Percentiles rank a stretch among this genome's conserved stretches.
Evolutionary conservation across 2,329 filamentous ascomycete species (phyloP).

Genomic region (Fusarium siculi): DNA sequence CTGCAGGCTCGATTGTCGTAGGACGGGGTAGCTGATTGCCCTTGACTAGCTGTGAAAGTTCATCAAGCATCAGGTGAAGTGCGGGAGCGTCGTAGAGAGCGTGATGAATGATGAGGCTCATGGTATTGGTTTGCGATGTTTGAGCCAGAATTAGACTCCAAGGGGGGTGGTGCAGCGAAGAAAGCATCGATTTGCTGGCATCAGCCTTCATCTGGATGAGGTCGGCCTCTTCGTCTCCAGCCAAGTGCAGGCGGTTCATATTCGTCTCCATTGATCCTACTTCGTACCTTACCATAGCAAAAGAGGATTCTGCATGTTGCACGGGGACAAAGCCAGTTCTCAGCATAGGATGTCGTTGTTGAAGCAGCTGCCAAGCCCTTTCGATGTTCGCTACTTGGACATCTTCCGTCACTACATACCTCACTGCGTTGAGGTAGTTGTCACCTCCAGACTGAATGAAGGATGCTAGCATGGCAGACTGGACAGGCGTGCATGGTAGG

Average conservation of each 20-base stretch:
- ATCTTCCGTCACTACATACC: slow-evolving; percentile 59
- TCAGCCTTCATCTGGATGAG: slow-evolving; percentile 52
- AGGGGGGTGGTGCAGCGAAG: slow-evolving; percentile 63
- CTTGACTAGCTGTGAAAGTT: slow-evolving; percentile 57
- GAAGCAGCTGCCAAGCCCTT: slow-evolving; percentile 68
- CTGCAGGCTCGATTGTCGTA: slow-evolving; percentile 46
- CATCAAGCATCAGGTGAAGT: slow-evolving; percentile 70
- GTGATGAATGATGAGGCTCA: slow-evolving; percentile 74
- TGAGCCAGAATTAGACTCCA: slow-evolving; percentile 70
- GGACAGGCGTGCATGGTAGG: slow-evolving; percentile 81
- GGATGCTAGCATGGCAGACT: slow-evolving; percentile 81
- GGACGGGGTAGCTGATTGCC: slow-evolving; percentile 23
- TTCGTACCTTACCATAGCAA: slow-evolving; percentile 77
- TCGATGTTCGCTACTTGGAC: slow-evolving; percentile 56
- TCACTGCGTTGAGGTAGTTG: slow-evolving; percentile 81
- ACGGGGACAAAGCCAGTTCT: slow-evolving; percentile 77
- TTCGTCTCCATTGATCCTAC: slow-evolving; percentile 16
- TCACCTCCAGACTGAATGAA: slow-evolving; percentile 74
- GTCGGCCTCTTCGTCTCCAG: slow-evolving; percentile 39
- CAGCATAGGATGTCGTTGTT: slow-evolving; percentile 73
- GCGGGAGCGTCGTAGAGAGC: slow-evolving; percentile 87
- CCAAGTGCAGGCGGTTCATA: slow-evolving; percentile 5
- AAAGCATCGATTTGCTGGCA: slow-evolving; percentile 48
- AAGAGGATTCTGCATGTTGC: slow-evolving; percentile 69
- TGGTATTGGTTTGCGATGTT: slow-evolving; percentile 31